Evolutionary conservation across 805 yeast genomes (phyloP), one percentile per base, ranked within the genome.

Genomic region (Starmerella vaccinii): DNA sequence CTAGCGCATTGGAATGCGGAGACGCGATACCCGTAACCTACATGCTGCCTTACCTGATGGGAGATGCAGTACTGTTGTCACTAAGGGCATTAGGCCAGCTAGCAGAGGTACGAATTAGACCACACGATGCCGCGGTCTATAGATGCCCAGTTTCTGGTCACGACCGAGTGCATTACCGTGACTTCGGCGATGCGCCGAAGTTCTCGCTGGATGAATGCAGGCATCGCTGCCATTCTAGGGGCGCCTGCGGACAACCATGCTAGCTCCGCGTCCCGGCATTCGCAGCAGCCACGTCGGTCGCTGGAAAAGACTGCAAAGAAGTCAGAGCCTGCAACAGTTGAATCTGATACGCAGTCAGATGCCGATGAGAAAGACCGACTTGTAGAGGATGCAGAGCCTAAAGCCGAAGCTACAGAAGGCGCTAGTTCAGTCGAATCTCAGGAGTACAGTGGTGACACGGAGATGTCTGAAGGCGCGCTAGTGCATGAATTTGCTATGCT

Each of bases 101-200:
- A 39, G 40, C 26, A 37, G 40, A n/a, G 40, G 40, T 24, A 26
- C 10, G 10, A 1, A 9, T 15, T 24, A 10, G 29, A 39, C 30
- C 43, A 24, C 10, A 39, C 21, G 16, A 41, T 41, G 46, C 35
- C 46, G 26, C 35, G 34, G 35, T 41, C 46, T 5, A 47, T 59
- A 30, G 59, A 57, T 41, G 48, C 54, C 38, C 56, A 56, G 50
- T 83, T 94, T 1, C 78, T 90, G 58, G 83, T 87, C 57, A 80
- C 87, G 54, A 84, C 84, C 63, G 97, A 92, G 69, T 87, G 96
- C 65, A 83, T 86, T 61, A 75, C 81, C 51, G 76, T 92, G 47
- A 78, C 90, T 18, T 81, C 95, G 18, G 88, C 92, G 21, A 87
- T 92, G 95, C 74, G 97, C 49, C 88, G 87, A 63, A 75, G 84